Percentiles rank a stretch among this genome's conserved stretches.
Evolutionary conservation across 2,329 filamentous ascomycete genomes (phyloP).

Genomic region (Colletotrichum shisoi): DNA sequence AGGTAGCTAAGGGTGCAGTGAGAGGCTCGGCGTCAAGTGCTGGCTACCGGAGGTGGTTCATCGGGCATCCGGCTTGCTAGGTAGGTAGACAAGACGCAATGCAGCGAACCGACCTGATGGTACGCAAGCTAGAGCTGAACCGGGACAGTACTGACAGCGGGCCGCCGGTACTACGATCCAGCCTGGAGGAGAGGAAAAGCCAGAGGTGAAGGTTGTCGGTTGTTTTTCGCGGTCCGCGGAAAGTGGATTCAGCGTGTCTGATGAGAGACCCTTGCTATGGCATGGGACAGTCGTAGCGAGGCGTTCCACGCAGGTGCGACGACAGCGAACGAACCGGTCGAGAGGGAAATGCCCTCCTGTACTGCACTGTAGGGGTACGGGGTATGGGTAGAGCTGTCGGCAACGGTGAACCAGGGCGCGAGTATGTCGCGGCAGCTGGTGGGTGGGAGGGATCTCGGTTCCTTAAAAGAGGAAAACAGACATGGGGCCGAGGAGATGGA

Average conservation of each 20-base stretch:
- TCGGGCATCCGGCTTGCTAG: conserved; percentile 11
- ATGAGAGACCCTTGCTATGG: conserved; percentile 5
- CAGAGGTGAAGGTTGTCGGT: neutral
- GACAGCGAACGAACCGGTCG: neutral
- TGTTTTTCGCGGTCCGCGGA: conserved; percentile 12
- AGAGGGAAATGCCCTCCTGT: too few relatives aligned
- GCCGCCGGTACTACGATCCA: conserved; percentile 4
- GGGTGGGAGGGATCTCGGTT: conserved; percentile 15
- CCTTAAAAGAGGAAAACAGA: conserved; percentile 18
- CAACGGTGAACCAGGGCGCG: conserved; percentile 1
- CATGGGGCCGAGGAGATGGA: conserved; percentile 9
- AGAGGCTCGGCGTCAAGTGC: conserved; percentile 12
- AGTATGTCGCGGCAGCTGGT: neutral
- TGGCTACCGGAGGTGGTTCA: conserved; percentile 18
- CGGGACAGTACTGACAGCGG: conserved; percentile 7
- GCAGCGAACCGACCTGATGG: conserved; percentile 23
- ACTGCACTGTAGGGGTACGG: neutral
- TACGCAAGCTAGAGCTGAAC: conserved; percentile 17
- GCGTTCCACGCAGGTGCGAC: neutral
- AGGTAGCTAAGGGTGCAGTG: neutral
- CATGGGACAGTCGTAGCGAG: conserved; percentile 8
- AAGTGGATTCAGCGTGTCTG: conserved; percentile 28
- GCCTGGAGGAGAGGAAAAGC: conserved; percentile 12
- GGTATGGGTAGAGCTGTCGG: conserved; percentile 1
- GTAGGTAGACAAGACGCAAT: conserved; percentile 16